Evolutionary conservation across 169 alveolate species (phyloP), one percentile per base, ranked within the genome.

Genomic region (Plasmodium inui): DNA sequence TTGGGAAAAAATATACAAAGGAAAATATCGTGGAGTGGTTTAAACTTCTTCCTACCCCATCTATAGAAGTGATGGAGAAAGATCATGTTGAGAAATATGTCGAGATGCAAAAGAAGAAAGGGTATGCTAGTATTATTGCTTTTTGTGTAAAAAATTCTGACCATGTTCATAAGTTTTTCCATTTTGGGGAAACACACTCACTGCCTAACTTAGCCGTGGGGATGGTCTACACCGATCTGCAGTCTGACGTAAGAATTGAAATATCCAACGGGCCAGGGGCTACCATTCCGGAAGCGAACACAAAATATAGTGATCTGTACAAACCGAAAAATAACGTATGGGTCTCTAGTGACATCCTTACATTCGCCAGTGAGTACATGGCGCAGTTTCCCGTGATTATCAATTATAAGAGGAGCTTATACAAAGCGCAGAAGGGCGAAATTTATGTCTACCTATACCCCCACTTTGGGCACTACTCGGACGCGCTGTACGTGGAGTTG

Each of bases 81-180:
- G 57, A 41, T 19, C 71, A 81, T 89, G 90, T 89, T 6, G 84
- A 67, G 2, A 89, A 89, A 89, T 89, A 89, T 80, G 91, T 89
- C 0, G 90, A 89, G 4, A 61, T 89, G 74, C 89, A 89, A 14
- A 78, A 89, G 50, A 89, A 89, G 71, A 89, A 80, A 80, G 94
- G 94, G 6, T 89, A 79, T 89, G 94, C 94, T 5, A 70, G 91
- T 80, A 89, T 89, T 80, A 89, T 89, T 41, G 94, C 94, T 61
- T 89, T 44, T 89, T 55, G 84, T 89, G 32, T 50, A 39, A 79
- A 81, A 41, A 41, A 44, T 39, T 89, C 94, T 61, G 90, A 89
- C 22, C 41, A 89, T 80, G 44, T 53, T 32, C 53, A 81, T 89
- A 89, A 89, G 80, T 89, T 89, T 79, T 39, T 89, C 10, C 94